Percentiles rank a stretch among this genome's conserved stretches.
Conservation (phyloP, 2,329 filamentous ascomycete genomes). For the Dothideomycetidae sp. region DNA sequence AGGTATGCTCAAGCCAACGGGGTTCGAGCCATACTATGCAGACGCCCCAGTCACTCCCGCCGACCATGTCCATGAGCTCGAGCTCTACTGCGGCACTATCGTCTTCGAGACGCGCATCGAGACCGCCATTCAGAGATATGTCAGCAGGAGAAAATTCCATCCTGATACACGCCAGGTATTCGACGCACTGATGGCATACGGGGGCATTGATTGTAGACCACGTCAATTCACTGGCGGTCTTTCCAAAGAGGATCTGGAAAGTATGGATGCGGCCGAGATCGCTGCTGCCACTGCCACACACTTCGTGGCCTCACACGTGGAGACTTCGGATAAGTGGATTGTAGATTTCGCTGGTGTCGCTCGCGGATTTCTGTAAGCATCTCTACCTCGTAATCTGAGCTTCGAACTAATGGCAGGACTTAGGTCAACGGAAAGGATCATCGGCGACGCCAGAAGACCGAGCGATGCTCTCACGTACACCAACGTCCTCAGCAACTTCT, state of each 20-base stretch:
- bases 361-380: conserved; percentile 60
- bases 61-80: conserved; percentile 51
- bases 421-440: conserved; percentile 2
- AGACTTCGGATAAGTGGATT: conserved; percentile 40
- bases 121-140: conserved; percentile 69
- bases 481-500: conserved; percentile 66
- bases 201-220: conserved; percentile 54
- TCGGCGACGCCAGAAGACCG: background rate
- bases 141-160: conserved; percentile 60
- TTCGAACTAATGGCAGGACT: background rate
- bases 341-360: conserved; percentile 71
- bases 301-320: conserved; percentile 35
- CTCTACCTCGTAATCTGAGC: conserved; percentile 15
- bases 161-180: conserved; percentile 50
- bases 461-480: conserved; percentile 44
- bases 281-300: conserved; percentile 48
- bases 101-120: conserved; percentile 56
- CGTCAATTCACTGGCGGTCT: conserved; percentile 48
- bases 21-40: conserved; percentile 55
- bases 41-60: conserved; percentile 64
- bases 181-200: conserved; percentile 65
- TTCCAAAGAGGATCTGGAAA: conserved; percentile 45
- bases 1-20: conserved; percentile 29
- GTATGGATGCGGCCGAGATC: conserved; percentile 49
- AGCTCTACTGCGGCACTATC: conserved; percentile 48